Evolutionary conservation across 805 yeast species (phyloP), one percentile per base, ranked within the genome.

Genomic region (Teunomyces stri): DNA sequence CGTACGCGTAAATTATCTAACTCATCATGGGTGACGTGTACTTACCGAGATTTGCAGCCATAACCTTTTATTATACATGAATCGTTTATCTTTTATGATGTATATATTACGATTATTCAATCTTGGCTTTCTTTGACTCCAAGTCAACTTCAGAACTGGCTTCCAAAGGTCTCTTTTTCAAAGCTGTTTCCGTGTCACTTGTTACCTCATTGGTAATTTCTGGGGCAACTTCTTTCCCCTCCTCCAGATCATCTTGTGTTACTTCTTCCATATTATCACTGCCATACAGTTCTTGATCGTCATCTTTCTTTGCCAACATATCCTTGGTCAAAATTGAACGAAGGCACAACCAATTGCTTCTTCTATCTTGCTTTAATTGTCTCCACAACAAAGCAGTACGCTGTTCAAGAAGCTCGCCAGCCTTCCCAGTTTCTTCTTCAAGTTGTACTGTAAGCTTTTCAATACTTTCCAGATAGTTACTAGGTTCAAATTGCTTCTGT

Each of bases 381-480:
- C 64, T 69, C 77, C 77, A 72, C 3, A 60, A 44, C 39, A 61
- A 44, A 7, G 64, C 56, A n/a, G 64, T 62, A 22, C 65, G 51
- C 41, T 59, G 56, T 30, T 69, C 72, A 2, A 53, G 40, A 16
- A 60, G 44, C 27, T 55, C 52, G 33, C 31, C 44, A 10, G 34
- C 36, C 5, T 30, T 40, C 40, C 53, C 55, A 3, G 22, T 11
- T 15, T 48, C 51, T 2, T 7, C 12, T 18, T 44, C 55, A 45
- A 62, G 44, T 18, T 46, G 44, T 3, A 44, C 49, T 4, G 46
- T 47, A 15, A 60, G 36, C 25, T n/a, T 29, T 3, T 31, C 44
- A 12, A 60, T 50, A 2, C 31, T 37, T 2, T 37, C 43, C 22
- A 50, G 50, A 33, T 40, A 52, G 3, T 22, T 49, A 12, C 39